Evolutionary conservation across 2,329 filamentous ascomycete genomes (phyloP).

Genomic region (Claviceps maximensis): DNA sequence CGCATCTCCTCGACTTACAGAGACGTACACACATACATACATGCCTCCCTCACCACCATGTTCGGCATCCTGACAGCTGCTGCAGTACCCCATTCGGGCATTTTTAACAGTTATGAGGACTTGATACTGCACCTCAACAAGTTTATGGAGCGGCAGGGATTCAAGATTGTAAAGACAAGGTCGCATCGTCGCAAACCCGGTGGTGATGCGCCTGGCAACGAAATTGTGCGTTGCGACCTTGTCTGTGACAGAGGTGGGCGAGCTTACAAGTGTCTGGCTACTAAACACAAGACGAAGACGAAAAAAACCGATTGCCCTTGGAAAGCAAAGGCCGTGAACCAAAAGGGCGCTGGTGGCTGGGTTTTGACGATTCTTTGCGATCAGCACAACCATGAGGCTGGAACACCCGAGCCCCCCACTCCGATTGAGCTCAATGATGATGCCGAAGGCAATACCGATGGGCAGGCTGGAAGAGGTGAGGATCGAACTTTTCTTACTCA

Average conservation of each 20-base stretch:
- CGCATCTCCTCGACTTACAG: constrained; percentile 9
- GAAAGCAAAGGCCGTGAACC: constrained; percentile 32
- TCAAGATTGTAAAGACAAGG: constrained; percentile 32
- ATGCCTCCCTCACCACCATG: constrained; percentile 17
- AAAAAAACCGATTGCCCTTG: constrained; percentile 34
- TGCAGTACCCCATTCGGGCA: constrained; percentile 21
- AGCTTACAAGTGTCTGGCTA: constrained; percentile 30
- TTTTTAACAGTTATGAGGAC: constrained; percentile 28
- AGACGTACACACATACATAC: not conserved
- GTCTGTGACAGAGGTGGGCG: constrained; percentile 32
- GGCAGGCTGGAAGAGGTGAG: constrained; percentile 11
- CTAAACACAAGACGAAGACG: constrained; percentile 31
- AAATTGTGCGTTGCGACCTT: constrained; percentile 30
- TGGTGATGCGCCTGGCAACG: constrained; percentile 26
- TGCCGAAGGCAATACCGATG: constrained; percentile 18
- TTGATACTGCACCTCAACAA: constrained; percentile 27
- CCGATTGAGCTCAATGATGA: constrained; percentile 18
- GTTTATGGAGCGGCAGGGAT: constrained; percentile 30
- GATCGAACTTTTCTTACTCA: not conserved
- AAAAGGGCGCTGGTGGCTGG: constrained; percentile 30
- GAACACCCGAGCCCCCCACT: constrained; percentile 29
- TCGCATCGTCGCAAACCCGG: constrained; percentile 29
- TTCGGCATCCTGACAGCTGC: constrained; percentile 30
- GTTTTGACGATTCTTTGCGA: constrained; percentile 31
- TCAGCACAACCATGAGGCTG: constrained; percentile 31